Evolutionary conservation across 371 early-diverging fungal species (phyloP).

Genomic region (Coemansia sp.): DNA sequence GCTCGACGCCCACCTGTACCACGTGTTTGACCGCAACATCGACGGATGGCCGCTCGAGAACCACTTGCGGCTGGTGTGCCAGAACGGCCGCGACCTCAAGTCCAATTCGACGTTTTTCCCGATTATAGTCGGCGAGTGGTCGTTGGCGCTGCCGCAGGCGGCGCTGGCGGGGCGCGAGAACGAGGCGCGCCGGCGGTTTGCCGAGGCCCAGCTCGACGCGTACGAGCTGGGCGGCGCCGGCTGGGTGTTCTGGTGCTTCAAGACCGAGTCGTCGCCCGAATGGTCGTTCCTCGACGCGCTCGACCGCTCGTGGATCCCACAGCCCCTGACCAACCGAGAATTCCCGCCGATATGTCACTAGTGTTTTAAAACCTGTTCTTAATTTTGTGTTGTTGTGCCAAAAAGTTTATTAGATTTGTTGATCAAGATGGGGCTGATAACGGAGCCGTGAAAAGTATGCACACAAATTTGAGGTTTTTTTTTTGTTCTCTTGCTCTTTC

Average conservation of each 20-base stretch:
- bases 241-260: slow-evolving; percentile 57
- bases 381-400: background rate
- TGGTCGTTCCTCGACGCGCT: slow-evolving; percentile 54
- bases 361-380: background rate
- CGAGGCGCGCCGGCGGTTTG: slow-evolving; percentile 47
- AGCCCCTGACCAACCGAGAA: slow-evolving; percentile 40
- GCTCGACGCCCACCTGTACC: slow-evolving; percentile 57
- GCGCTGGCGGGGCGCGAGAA: slow-evolving; percentile 59
- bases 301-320: slow-evolving; percentile 53
- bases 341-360: slow-evolving; percentile 20
- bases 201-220: slow-evolving; percentile 51
- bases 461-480: background rate
- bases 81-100: slow-evolving; percentile 28
- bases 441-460: background rate
- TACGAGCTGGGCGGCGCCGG: slow-evolving; percentile 51
- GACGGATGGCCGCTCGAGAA: slow-evolving; percentile 55
- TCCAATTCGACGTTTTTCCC: slow-evolving; percentile 50
- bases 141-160: slow-evolving; percentile 68
- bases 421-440: background rate
- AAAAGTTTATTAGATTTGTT: background rate
- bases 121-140: slow-evolving; percentile 75
- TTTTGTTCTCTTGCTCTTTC: background rate
- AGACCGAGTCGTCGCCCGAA: slow-evolving; percentile 47
- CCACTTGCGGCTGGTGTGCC: slow-evolving; percentile 38
- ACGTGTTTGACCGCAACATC: slow-evolving; percentile 57